Percentiles rank a stretch among this genome's conserved stretches.
phyloP scores from a whole-genome alignment of 2,329 filamentous ascomycete genomes.

The Cylindrodendrum hubeiense region DNA sequence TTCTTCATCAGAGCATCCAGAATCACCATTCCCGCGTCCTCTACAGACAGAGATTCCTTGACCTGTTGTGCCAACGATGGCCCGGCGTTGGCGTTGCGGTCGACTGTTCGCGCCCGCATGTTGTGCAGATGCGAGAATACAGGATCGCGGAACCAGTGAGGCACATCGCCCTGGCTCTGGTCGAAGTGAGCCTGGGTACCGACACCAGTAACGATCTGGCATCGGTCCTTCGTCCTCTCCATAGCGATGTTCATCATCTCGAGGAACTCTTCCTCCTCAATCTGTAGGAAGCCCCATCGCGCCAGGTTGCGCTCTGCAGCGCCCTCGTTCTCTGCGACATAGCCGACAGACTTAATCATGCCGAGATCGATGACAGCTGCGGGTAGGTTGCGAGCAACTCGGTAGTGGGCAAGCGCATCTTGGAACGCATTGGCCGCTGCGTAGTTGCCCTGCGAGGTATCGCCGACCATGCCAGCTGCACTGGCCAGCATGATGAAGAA shows the following conservation, averaged over 20 bases:
- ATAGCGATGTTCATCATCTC: slow-evolving; percentile 15
- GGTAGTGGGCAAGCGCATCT: slow-evolving; percentile 9
- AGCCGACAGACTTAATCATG: background rate
- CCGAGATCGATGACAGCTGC: slow-evolving; percentile 2
- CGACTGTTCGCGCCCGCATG: slow-evolving; percentile 9
- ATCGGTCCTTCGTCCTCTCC: background rate
- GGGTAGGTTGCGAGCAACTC: background rate
- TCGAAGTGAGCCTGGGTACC: slow-evolving; percentile 21
- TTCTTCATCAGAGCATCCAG: slow-evolving; percentile 7
- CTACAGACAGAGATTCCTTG: slow-evolving; percentile 6
- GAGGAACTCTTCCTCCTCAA: slow-evolving; percentile 13
- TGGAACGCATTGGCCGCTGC: slow-evolving; percentile 12
- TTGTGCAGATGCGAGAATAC: slow-evolving; percentile 19
- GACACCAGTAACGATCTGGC: slow-evolving; percentile 14
- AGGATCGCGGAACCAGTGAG: slow-evolving; percentile 18
- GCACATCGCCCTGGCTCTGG: slow-evolving; percentile 13
- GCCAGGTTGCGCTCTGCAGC: slow-evolving; percentile 14
- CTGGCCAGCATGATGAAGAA: slow-evolving; percentile 17
- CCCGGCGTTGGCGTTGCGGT: slow-evolving; percentile 5
- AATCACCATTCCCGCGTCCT: background rate
- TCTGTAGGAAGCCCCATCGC: slow-evolving; percentile 18
- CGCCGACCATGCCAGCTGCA: slow-evolving; percentile 9
- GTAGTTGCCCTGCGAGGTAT: slow-evolving; percentile 12
- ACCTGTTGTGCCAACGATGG: slow-evolving; percentile 10
- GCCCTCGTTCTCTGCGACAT: background rate